A percentile compares a stretch with the other conserved stretches of the same genome.
phyloP scores from a whole-genome alignment of 495 filamentous ascomycete genomes.

The Annulohypoxylon nitens region DNA sequence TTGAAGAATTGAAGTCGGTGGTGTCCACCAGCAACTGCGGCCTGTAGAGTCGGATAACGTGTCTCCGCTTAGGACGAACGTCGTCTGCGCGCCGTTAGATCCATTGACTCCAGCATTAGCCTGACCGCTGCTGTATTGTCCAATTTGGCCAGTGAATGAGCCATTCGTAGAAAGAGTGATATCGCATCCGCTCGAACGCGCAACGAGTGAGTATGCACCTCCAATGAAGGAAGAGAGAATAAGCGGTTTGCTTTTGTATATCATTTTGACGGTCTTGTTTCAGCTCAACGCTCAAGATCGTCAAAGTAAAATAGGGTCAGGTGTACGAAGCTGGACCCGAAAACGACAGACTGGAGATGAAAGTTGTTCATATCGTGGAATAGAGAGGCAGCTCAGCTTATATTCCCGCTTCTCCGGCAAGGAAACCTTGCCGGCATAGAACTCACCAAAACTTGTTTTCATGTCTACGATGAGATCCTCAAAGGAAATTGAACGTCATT shows the following conservation, averaged over 20 bases:
- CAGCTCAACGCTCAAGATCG: slow-evolving; percentile 29
- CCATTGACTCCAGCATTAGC: slow-evolving; percentile 31
- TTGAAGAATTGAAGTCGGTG: slow-evolving; percentile 72
- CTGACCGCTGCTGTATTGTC: slow-evolving; percentile 47
- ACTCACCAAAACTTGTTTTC: slow-evolving; percentile 39
- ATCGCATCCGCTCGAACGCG: slow-evolving; percentile 43
- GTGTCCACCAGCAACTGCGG: slow-evolving; percentile 52
- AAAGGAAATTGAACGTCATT: slow-evolving; percentile 33
- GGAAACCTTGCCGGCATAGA: slow-evolving; percentile 15
- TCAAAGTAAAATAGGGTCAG: slow-evolving; percentile 34
- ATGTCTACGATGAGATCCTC: not conserved
- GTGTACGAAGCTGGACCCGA: slow-evolving; percentile 30
- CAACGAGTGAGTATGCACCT: slow-evolving; percentile 42
- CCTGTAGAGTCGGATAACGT: slow-evolving; percentile 44
- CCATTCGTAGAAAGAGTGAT: slow-evolving; percentile 44
- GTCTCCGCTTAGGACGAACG: slow-evolving; percentile 44
- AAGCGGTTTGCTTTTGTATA: slow-evolving; percentile 35
- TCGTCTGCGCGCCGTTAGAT: slow-evolving; percentile 24
- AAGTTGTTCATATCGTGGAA: slow-evolving; percentile 1
- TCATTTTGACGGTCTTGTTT: slow-evolving; percentile 39
- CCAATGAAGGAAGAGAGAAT: slow-evolving; percentile 33
- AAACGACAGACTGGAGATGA: slow-evolving; percentile 40
- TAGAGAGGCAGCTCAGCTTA: slow-evolving; percentile 36
- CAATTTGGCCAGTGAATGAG: slow-evolving; percentile 36
- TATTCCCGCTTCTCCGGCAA: slow-evolving; percentile 26